Conservation (phyloP, 495 filamentous ascomycete species). For the Neurospora sp. region DNA sequence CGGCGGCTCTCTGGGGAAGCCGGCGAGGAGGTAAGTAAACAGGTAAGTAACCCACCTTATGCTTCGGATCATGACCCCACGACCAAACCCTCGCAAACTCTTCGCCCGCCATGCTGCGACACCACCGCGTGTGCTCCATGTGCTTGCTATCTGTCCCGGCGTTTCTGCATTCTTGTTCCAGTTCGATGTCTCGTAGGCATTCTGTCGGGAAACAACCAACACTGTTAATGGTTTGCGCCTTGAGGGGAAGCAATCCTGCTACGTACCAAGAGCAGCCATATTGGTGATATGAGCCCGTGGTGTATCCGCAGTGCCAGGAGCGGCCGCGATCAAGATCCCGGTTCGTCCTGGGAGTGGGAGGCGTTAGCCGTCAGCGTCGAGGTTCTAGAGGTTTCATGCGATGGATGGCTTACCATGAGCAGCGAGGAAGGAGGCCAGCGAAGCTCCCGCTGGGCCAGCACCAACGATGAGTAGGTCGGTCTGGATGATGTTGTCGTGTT, state of each 20-base stretch:
- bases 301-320: conserved; percentile 39
- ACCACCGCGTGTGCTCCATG: conserved; percentile 46
- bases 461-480: conserved; percentile 46
- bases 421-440: conserved; percentile 45
- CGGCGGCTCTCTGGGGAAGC: too few relatives aligned
- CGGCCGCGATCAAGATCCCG: conserved; percentile 39
- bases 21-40: neutral
- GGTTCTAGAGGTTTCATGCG: too few relatives aligned
- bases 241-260: too few relatives aligned
- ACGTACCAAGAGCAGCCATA: conserved; percentile 19
- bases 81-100: conserved; percentile 44
- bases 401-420: conserved; percentile 30
- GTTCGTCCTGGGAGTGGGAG: conserved; percentile 23
- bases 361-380: neutral
- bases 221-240: neutral
- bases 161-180: conserved; percentile 30
- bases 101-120: conserved; percentile 43
- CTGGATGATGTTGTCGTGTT: conserved; percentile 21
- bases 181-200: conserved; percentile 43
- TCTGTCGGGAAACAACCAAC: conserved; percentile 8
- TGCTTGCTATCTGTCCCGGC: conserved; percentile 26
- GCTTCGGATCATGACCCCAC: conserved; percentile 42
- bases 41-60: conserved; percentile 19
- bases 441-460: conserved; percentile 45
- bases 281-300: conserved; percentile 50